Evolutionary conservation across 257 asterid species (phyloP).

Genomic region (Solanum rostratum): DNA sequence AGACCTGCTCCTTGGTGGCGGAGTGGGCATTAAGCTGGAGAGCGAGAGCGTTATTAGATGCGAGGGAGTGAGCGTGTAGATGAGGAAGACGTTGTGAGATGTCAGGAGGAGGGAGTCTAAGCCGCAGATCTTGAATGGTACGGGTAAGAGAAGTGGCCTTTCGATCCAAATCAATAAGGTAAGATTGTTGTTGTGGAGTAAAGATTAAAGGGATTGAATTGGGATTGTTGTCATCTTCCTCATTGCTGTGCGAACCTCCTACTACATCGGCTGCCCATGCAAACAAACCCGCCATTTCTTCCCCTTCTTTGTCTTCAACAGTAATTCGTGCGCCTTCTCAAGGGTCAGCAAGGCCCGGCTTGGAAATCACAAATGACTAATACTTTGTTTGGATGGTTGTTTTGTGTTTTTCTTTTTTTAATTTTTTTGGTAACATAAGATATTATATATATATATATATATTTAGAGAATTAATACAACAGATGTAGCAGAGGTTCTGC

Average conservation of each 20-base stretch:
- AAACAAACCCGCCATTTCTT: conserved; percentile 76
- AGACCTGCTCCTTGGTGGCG: conserved; percentile 79
- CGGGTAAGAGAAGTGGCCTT: conserved; percentile 63
- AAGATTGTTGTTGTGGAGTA: conserved; percentile 67
- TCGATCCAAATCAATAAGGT: conserved; percentile 55
- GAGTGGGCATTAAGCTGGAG: conserved; percentile 92
- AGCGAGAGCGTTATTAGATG: conserved; percentile 77
- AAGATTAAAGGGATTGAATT: conserved; percentile 67
- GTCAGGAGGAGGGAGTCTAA: conserved; percentile 86
- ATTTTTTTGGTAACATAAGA: no score
- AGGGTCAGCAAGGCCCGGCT: no score
- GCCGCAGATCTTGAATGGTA: conserved; percentile 90
- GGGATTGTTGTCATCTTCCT: conserved; percentile 41
- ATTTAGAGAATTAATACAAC: no score
- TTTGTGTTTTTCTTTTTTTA: no score
- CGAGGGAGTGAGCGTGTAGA: conserved; percentile 94
- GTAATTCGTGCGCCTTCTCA: no score
- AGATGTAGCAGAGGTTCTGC: no score
- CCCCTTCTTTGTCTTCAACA: no score
- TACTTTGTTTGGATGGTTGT: no score
- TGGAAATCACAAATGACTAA: no score
- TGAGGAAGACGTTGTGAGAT: conserved; percentile 89
- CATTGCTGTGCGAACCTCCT: conserved; percentile 50
- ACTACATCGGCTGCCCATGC: conserved; percentile 99
- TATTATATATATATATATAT: no score